Conservation (phyloP, 2,329 filamentous ascomycete genomes). For the Exophiala viscosa region DNA sequence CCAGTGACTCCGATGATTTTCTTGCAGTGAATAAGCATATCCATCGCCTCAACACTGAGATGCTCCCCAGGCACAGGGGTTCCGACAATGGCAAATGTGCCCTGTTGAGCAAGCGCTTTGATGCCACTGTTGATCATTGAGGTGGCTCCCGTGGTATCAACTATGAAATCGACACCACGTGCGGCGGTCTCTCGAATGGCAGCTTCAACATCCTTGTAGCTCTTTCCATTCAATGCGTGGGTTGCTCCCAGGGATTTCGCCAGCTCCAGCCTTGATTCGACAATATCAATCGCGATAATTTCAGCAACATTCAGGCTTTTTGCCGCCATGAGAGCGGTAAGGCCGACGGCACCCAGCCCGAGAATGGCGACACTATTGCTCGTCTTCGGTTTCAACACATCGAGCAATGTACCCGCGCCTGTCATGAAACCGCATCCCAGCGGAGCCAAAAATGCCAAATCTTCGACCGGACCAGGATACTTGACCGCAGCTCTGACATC, state of each 20-base stretch:
- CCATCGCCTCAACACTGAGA: not conserved
- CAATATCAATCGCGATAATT: constrained; percentile 42
- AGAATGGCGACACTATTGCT: constrained; percentile 40
- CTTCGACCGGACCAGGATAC: constrained; percentile 18
- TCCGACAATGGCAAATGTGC: constrained; percentile 2
- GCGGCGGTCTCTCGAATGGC: not conserved
- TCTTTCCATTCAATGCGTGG: constrained; percentile 25
- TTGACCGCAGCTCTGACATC: constrained; percentile 29
- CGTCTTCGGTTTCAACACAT: constrained; percentile 36
- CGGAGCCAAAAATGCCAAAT: constrained; percentile 29
- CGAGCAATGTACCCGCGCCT: constrained; percentile 40
- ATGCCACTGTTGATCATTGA: constrained; percentile 26
- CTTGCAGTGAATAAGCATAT: constrained; percentile 7
- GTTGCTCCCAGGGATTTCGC: constrained; percentile 42
- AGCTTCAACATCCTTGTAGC: constrained; percentile 2
- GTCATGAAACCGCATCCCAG: constrained; percentile 35
- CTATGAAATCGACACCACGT: constrained; percentile 13
- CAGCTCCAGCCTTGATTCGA: constrained; percentile 35
- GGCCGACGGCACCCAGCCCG: constrained; percentile 46
- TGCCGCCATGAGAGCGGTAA: constrained; percentile 48
- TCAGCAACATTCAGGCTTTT: constrained; percentile 39
- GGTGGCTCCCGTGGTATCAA: constrained; percentile 32
- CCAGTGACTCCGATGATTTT: constrained; percentile 5
- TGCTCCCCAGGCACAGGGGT: constrained; percentile 2
- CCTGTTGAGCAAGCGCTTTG: constrained; percentile 1